A percentile compares a stretch with the other conserved stretches of the same genome.
These are phyloP conservation scores for Medicago lupulina DNA, from an alignment of 306 rosid species.

Conservation along the genomic window DNA sequence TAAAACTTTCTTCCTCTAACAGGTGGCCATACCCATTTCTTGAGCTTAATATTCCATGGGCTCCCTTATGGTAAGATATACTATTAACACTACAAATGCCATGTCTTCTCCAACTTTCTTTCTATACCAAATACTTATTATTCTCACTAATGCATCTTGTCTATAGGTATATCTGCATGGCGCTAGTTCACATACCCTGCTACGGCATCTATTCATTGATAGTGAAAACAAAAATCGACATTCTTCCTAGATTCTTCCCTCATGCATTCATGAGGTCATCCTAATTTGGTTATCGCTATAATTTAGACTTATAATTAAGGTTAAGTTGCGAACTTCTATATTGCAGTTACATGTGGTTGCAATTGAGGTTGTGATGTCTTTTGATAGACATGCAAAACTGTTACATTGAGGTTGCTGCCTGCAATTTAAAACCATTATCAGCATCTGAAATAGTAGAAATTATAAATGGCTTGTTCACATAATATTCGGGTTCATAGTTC, in stretches of 20 bases:
- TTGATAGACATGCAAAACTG: not conserved
- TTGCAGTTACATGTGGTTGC: not conserved
- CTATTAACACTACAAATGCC: not conserved
- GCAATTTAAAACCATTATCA: not conserved
- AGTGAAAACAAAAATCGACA: constrained; percentile 58
- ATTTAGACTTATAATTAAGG: not conserved
- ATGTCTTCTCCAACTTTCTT: not conserved
- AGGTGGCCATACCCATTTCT: constrained; percentile 90
- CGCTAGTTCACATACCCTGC: constrained; percentile 74
- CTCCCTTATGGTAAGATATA: constrained; percentile 74
- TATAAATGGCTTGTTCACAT: not conserved
- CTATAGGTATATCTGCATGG: constrained; percentile 74
- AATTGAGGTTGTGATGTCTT: no score
- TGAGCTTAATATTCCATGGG: constrained; percentile 73
- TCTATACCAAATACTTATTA: not conserved
- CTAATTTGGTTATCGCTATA: constrained; percentile 36
- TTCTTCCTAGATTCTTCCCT: constrained; percentile 66
- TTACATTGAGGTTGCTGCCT: not conserved
- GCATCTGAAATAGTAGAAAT: not conserved
- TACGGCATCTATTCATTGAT: constrained; percentile 69
- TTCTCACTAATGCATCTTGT: constrained; percentile 10
- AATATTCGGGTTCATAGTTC: no score
- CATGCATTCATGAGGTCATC: constrained; percentile 48
- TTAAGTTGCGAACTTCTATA: not conserved
- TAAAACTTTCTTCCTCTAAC: constrained; percentile 11